Evolutionary conservation across 1,284 basidiomycete species (phyloP), one percentile per base, ranked within the genome.

Genomic region (Exobasidium cylindrosporum): DNA sequence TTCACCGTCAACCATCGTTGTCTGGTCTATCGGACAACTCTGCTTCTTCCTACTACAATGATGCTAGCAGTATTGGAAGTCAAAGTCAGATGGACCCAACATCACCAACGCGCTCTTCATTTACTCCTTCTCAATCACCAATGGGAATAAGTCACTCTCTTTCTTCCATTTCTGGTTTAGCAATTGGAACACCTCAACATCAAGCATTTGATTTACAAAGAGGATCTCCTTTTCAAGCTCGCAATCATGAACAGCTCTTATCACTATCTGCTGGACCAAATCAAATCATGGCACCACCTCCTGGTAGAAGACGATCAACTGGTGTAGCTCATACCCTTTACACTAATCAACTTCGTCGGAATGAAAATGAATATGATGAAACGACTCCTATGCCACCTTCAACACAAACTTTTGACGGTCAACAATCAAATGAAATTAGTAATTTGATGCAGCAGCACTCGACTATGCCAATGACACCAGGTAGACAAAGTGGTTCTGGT

Each of bases 321-420:
- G 47, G n/a, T 24, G 47, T 23, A 14, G 47, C 47, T 24, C 47
- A 50, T 50, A 50, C 47, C 2, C 13, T 50, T 14, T 50, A 50
- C 21, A 28, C 47, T 13, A 28, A 28, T 50, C 47, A 50, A 50
- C 21, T 28, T 50, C 47, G 47, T 50, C n/a, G 47, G 4, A 13
- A 50, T 28, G 47, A 50, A 24, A 3, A 21, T 23, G 14, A 6
- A 23, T 14, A 14, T 30, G 65, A 70, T 44, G 69, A 71, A 55
- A 63, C 63, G 0, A 71, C 68, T 5, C 71, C 69, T 30, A 72
- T 73, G 71, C 71, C 69, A 2, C 60, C 64, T 4, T 65, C 63
- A 29, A 64, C 60, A 0, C 63, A 68, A 43, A 65, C 61, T 7
- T 72, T 73, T 32, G 55, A 58, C 1, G 70, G 70, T 35, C 67